These are phyloP conservation scores for Rhododendron ferrugineum DNA, from an alignment of 148 eudicot species.

Conservation along the genomic window DNA sequence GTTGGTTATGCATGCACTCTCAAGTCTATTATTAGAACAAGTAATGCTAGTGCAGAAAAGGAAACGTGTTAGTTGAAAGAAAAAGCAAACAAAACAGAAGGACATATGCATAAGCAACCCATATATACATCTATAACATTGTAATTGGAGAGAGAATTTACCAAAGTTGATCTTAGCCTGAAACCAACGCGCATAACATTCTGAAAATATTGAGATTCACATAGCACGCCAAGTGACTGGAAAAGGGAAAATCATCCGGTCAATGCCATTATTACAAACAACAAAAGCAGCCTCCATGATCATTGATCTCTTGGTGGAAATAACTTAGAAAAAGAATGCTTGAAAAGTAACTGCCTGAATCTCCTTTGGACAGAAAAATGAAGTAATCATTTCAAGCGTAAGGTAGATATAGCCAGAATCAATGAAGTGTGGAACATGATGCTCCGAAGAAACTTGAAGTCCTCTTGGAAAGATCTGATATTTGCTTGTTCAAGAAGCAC, in stretches of 20 bases:
- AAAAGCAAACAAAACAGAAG: neutral
- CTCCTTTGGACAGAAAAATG: neutral
- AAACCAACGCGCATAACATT: conserved; percentile 60
- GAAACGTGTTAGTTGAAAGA: neutral
- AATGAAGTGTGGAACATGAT: neutral
- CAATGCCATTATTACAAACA: conserved; percentile 1
- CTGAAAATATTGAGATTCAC: conserved; percentile 57
- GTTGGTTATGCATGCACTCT: neutral
- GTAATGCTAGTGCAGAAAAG: neutral
- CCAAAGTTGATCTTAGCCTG: conserved; percentile 57
- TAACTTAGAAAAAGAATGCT: conserved; percentile 5
- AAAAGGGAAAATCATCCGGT: conserved; percentile 8
- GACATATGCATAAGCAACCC: neutral
- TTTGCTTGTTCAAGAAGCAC: neutral
- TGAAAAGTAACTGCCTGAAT: conserved; percentile 14
- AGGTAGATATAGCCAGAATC: neutral
- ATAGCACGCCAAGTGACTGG: conserved; percentile 54
- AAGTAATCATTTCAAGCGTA: neutral
- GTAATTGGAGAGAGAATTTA: conserved; percentile 16
- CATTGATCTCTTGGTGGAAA: neutral
- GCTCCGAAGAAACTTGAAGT: neutral
- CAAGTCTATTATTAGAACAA: neutral
- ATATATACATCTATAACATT: neutral
- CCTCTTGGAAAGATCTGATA: neutral
- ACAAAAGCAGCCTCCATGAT: conserved; percentile 1